phyloP scores from a whole-genome alignment of 345 rosid species.

The Mallotus nudiflorus region DNA sequence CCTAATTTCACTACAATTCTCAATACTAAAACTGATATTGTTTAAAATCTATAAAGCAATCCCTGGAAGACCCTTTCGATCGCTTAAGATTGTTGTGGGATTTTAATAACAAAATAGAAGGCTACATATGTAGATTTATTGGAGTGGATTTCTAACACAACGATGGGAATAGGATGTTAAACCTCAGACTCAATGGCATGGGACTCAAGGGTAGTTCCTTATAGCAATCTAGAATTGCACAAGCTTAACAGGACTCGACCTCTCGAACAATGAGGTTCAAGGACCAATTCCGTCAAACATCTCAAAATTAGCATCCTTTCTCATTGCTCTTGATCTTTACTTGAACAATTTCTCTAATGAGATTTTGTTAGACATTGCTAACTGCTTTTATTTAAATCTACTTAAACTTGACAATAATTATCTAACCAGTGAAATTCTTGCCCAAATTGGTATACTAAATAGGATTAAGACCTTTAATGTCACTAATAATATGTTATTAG shows the following conservation, averaged over 20 bases:
- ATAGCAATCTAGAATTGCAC: too few species aligned
- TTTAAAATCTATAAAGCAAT: background rate
- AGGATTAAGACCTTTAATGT: constrained; percentile 16
- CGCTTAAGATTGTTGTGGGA: constrained; percentile 3
- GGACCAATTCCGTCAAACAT: constrained; percentile 25
- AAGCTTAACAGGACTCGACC: too few species aligned
- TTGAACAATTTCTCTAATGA: constrained; percentile 28
- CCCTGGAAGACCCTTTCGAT: background rate
- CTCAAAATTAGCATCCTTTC: background rate
- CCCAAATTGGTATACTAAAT: background rate
- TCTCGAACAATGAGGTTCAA: constrained; percentile 16
- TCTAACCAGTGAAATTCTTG: constrained; percentile 22
- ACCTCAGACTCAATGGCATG: constrained; percentile 6
- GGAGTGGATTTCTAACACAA: constrained; percentile 24
- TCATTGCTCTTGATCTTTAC: constrained; percentile 19
- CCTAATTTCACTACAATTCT: background rate
- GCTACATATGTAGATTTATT: constrained; percentile 10
- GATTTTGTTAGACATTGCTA: constrained; percentile 21
- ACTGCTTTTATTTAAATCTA: constrained; percentile 16
- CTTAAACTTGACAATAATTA: constrained; percentile 18
- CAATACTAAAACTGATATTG: background rate
- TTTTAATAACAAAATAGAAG: constrained; percentile 9
- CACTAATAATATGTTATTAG: constrained; percentile 22
- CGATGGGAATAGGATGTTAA: constrained; percentile 5
- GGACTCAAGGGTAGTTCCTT: constrained; percentile 28